Evolutionary conservation across 345 rosid genomes (phyloP), one percentile per base, ranked within the genome.

Genomic region (Ceriops zippeliana): DNA sequence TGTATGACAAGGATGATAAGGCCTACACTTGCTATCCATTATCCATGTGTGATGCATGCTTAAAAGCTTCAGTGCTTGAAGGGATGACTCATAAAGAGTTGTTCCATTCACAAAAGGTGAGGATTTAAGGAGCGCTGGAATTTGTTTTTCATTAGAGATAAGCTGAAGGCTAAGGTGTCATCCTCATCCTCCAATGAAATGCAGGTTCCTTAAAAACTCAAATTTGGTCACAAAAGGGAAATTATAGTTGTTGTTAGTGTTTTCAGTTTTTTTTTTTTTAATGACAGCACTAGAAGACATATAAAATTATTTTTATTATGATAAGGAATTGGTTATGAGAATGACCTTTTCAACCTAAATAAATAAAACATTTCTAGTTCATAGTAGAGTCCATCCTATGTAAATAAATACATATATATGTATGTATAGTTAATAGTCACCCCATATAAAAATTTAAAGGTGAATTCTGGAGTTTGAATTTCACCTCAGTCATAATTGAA

Each of bases 141-240:
- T 13, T 32, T 2, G 21, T 31, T 34, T 2, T 56, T 37, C 53
- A 13, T 5, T 37, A 35, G 42, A 24, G 65, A 68, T 28, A 52
- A 65, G 58, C 17, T 42, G 49, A 38, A 38, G 46, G 46, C 35
- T 30, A 21, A 64, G 17, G 16, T 72, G 70, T 57, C 70, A 22
- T 65, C 57, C 34, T 71, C 63, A 9, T 54, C 58, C 35, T 68
- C 54, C 59, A 10, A 56, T 56, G 16, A 24, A 24, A 24, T 1
- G 16, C 11, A 11, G 11, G 28, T 21, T 22, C 24, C 59, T 15
- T 15, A 24, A 8, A 56, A 24, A 24, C 2, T 56, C 28, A 56
- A 56, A 56, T 21, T 13, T 42, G 17, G 30, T 24, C 17, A 10
- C 16, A 56, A 1, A 56, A 9, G 27, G 27, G 16, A 15, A 56